Evolutionary conservation across 2,329 filamentous ascomycete genomes (phyloP), one percentile per base, ranked within the genome.

Genomic region (Paraphoma sp.): DNA sequence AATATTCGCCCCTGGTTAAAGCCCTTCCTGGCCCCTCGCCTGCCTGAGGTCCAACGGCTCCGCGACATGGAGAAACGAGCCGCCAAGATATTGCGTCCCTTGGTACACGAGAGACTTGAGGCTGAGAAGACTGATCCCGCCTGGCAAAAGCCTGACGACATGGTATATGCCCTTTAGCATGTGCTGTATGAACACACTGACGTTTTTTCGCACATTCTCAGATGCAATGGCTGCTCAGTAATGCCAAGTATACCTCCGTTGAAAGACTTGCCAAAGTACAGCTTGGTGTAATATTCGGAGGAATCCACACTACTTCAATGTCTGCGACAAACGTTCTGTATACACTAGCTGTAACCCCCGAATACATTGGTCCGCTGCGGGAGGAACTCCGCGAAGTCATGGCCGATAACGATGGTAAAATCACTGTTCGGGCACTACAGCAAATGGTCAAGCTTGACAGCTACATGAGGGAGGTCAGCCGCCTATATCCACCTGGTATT

Each of bases 331-430:
- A 71, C 41, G 71, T 70, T 3, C 38, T 76, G 12, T 75, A 73
- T 60, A 71, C 60, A 4, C 56, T 76, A 3, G 72, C 72, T 6
- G 62, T 61, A 6, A 64, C 58, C 2, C 75, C 78, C 1, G 78
- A 78, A 50, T 80, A 80, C 50, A 75, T 79, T 62, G 70, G 76
- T 43, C 81, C 78, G 40, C 33, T 81, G 43, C 17, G 76, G 62
- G 47, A 83, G 11, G 60, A 84, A 78, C 16, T 77, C 50, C 54
- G 76, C 63, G 40, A 79, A 53, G 59, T 78, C 78, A n/a, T 68
- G 57, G 8, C 71, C 64, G 41, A 83, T 1, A 68, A 74, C 33
- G 63, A 54, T 38, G 73, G 72, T 8, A 55, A 62, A 2, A 67
- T 76, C 23, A 74, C 69, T 2, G 59, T 60, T 6, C 60, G 62